phyloP scores from a whole-genome alignment of 106 monocot genomes.

The Narthecium ossifragum region DNA sequence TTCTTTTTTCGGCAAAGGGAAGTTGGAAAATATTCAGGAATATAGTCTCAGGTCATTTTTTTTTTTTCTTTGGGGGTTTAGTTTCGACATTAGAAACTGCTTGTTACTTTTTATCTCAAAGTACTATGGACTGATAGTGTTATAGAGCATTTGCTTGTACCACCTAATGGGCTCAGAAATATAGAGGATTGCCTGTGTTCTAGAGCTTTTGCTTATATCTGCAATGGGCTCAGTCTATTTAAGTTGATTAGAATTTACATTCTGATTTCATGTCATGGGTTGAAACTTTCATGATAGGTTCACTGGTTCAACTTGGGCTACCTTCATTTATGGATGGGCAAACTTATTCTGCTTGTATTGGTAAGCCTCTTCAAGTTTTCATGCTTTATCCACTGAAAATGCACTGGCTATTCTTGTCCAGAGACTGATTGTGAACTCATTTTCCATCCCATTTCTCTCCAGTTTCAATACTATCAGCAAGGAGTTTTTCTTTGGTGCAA shows the following conservation, averaged over 20 bases:
- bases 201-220: background rate
- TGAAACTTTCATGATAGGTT: conserved; percentile 31
- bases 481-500: conserved; percentile 50
- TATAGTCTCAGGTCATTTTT: no score
- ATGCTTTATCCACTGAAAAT: background rate
- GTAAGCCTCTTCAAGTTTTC: conserved; percentile 21
- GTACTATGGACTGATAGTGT: background rate
- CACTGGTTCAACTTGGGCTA: conserved; percentile 66
- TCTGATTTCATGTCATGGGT: background rate
- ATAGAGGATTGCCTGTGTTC: background rate
- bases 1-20: no score
- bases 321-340: conserved; percentile 63
- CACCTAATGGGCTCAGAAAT: background rate
- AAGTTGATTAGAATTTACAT: background rate
- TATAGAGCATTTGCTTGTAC: background rate
- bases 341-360: conserved; percentile 72
- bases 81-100: no score
- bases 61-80: no score
- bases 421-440: background rate
- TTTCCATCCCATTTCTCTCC: background rate
- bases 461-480: conserved; percentile 57
- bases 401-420: background rate
- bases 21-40: no score
- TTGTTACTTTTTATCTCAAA: no score
- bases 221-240: background rate